phyloP scores from a whole-genome alignment of 2,329 filamentous ascomycete species.

The Cylindrodendrum hubeiense region DNA sequence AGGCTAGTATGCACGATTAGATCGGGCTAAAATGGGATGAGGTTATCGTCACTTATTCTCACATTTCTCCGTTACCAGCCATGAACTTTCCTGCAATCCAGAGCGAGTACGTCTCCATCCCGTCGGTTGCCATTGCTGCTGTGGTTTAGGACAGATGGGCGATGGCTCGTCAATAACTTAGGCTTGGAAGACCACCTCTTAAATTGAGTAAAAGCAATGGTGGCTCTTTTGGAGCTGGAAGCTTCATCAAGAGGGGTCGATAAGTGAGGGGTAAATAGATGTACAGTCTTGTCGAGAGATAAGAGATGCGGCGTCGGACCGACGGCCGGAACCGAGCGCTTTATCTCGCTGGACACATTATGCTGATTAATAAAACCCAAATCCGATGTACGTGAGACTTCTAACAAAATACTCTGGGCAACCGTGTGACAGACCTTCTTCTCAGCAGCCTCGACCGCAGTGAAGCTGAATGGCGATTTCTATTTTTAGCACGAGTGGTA shows the following conservation, averaged over 20 bases:
- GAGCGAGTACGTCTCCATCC: constrained; percentile 25
- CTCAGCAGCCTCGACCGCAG: too few species aligned
- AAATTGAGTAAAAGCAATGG: not conserved
- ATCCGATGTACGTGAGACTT: not conserved
- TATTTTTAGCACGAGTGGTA: too few species aligned
- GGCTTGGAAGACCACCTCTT: not conserved
- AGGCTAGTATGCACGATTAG: constrained; percentile 54
- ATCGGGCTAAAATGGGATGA: not conserved
- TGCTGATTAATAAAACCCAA: not conserved
- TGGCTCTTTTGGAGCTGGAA: not conserved
- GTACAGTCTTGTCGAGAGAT: not conserved
- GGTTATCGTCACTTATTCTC: constrained; percentile 44
- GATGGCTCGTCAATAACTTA: not conserved
- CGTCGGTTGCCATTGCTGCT: not conserved
- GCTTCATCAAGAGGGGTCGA: not conserved
- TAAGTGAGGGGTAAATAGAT: not conserved
- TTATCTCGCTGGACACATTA: not conserved
- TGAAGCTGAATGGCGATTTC: too few species aligned
- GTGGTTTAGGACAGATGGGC: not conserved
- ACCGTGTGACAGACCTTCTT: not conserved
- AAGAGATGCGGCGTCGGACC: not conserved
- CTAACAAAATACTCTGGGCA: not conserved
- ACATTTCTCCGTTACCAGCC: constrained; percentile 59
- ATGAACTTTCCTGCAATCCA: constrained; percentile 44
- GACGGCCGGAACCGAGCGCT: not conserved